Evolutionary conservation across 169 alveolate species (phyloP), one percentile per base, ranked within the genome.

Genomic region (Eimeria brunetti): DNA sequence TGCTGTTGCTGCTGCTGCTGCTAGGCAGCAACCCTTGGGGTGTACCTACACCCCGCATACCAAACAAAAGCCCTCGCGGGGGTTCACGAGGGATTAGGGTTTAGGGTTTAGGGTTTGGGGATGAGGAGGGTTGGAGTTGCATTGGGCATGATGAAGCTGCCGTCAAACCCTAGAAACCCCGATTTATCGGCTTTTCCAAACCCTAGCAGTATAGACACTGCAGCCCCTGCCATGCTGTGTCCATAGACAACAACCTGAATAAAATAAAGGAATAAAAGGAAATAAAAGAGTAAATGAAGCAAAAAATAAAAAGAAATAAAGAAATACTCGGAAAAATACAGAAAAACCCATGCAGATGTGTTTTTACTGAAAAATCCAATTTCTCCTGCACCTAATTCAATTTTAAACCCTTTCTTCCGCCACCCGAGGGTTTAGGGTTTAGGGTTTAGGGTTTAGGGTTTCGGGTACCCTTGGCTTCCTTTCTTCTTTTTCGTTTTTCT

Each of bases 191-290:
- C 38, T 49, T 49, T 91, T 7, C 95, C 95, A 41, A 53, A 36
- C 41, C 95, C 95, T 20, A 91, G 30, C 9, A 91, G 91, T 7
- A 75, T 44, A 41, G 51, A 44, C 16, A 91, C 73, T 9, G 95
- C 95, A 18, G 95, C 95, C 1, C 95, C 95, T 30, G 95, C 95
- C 95, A 91, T 91, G 49, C 89, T 71, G 53, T 91, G 95, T 12
- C 95, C 95, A 83, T 91, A 91, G 18, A 91, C 49, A 18, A 51
- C 71, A 11, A 91, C 90, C 80, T 75, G 62, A 44, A 60, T 51
- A n/a, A n/a, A 56, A 12, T 56, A 18, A 56, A 12, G 9, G 9
- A 56, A 56, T 56, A 12, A 56, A 12, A 56, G 64, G 9, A 56
- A 56, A 56, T 56, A 12, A 56, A 12, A 12, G 9, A 56, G 9